Evolutionary conservation across 805 yeast genomes (phyloP).

Genomic region (Limtongia smithiae): DNA sequence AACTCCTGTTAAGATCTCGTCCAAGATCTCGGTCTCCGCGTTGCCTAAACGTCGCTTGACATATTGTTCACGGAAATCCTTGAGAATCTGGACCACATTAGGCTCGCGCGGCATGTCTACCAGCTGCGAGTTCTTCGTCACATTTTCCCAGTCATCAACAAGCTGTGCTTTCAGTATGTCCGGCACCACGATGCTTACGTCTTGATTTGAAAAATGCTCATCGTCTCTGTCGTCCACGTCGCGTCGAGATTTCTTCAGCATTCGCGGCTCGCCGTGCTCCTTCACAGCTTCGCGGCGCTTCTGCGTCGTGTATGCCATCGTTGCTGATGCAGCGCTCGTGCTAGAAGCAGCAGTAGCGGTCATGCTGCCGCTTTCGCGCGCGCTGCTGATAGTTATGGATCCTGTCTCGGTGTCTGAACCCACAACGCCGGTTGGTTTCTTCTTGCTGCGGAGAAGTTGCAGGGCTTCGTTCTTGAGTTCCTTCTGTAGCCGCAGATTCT

Average conservation of each 20-base stretch:
- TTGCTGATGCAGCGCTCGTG: neutral
- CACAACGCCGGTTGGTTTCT: slow-evolving; percentile 17
- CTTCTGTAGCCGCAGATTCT: slow-evolving; percentile 60
- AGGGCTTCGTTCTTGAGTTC: slow-evolving; percentile 53
- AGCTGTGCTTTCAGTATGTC: slow-evolving; percentile 62
- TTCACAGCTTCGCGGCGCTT: slow-evolving; percentile 28
- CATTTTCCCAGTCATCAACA: slow-evolving; percentile 90
- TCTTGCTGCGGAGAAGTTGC: slow-evolving; percentile 32
- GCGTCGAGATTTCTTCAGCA: slow-evolving; percentile 19
- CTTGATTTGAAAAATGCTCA: slow-evolving; percentile 38
- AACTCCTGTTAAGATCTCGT: slow-evolving; percentile 71
- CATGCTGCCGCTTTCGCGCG: neutral
- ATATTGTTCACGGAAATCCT: slow-evolving; percentile 44
- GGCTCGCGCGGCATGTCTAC: slow-evolving; percentile 60
- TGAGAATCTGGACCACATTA: slow-evolving; percentile 53
- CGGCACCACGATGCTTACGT: slow-evolving; percentile 58
- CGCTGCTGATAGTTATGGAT: neutral
- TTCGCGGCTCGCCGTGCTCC: slow-evolving; percentile 13
- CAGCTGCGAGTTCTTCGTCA: slow-evolving; percentile 74
- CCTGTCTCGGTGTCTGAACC: slow-evolving; percentile 17
- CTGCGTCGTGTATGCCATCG: neutral
- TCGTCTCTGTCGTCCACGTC: slow-evolving; percentile 28
- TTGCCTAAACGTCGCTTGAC: slow-evolving; percentile 35
- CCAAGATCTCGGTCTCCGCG: slow-evolving; percentile 49
- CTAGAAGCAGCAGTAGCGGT: neutral